Evolutionary conservation across 78 protist genomes (phyloP).

Genomic region (Chrysochromulina tobinii): DNA sequence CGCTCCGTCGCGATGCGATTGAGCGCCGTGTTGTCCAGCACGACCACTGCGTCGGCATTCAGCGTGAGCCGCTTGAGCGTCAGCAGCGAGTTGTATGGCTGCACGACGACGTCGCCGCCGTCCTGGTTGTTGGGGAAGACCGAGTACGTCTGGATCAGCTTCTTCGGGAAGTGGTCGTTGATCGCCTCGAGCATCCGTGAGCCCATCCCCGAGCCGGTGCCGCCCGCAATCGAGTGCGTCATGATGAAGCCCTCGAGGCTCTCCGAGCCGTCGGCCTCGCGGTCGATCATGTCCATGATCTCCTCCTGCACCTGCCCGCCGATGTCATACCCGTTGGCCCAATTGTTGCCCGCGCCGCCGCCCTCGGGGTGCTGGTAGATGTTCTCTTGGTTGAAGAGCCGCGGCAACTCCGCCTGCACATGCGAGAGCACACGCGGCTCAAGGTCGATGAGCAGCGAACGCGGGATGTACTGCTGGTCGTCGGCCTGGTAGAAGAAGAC

Average conservation of each 20-base stretch:
- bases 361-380: slow-evolving; percentile 77
- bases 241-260: slow-evolving; percentile 87
- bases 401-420: not conserved
- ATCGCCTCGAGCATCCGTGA: slow-evolving; percentile 88
- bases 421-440: slow-evolving; percentile 92
- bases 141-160: slow-evolving; percentile 96
- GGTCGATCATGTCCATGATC: slow-evolving; percentile 92
- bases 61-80: slow-evolving; percentile 90
- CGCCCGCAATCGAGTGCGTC: slow-evolving; percentile 97
- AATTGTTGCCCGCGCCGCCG: slow-evolving; percentile 98
- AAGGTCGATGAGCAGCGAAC: slow-evolving; percentile 88
- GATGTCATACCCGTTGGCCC: slow-evolving; percentile 73
- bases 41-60: slow-evolving; percentile 90
- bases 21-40: slow-evolving; percentile 97
- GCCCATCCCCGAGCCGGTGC: slow-evolving; percentile 98
- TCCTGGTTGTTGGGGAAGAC: slow-evolving; percentile 67
- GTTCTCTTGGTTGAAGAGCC: slow-evolving; percentile 81
- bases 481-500: slow-evolving; percentile 99
- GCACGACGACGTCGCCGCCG: slow-evolving; percentile 90
- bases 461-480: slow-evolving; percentile 97
- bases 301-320: slow-evolving; percentile 71
- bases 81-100: slow-evolving; percentile 96
- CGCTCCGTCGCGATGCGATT: slow-evolving; percentile 90
- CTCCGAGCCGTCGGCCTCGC: slow-evolving; percentile 94
- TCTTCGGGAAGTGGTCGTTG: slow-evolving; percentile 95